Base-by-base conservation (phyloP, 441 rosid genomes). In the Gossypium trilobum region DNA sequence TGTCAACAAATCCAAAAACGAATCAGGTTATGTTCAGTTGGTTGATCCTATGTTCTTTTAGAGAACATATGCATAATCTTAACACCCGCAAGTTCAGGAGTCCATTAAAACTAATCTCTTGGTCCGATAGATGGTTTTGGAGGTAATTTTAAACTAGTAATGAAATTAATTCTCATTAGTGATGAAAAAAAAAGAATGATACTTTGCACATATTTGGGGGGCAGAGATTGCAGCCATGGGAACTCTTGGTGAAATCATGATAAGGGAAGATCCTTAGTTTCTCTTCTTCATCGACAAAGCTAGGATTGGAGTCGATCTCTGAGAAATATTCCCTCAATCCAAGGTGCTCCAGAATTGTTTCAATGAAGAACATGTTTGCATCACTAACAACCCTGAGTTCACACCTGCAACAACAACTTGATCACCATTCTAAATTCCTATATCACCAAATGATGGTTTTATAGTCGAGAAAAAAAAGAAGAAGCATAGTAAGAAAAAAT, bases 371-470 rank as follows among this genome's bases (percentile, higher is more conserved):
- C 79, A 70, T 33, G 74, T 93, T 93, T 0, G 98, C 97, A 57
- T 93, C 97, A 39, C 98, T 91, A 8, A 91, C 85, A 60, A 93
- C 86, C 82, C 89, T 89, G 83, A 91, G 72, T 62, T 89, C 89
- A 54, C 71, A 66, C 42, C 70, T 66, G 19, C 42, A 17, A 58
- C 17, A 48, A 6, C 22, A 36, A 42, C 29, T 65, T 6, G 20
- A 13, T 19, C 60, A 55, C 29, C 25, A 10, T 20, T 20, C 60
- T 55, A 20, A 55, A 10, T 55, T 55, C 13, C 13, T 55, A 20
- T 0, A 20, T 55, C 59, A 17, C 5, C 59, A 11, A 31, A 14
- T 17, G 4, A 20, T 9, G 5, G 14, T 50, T 19, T 14, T 8
- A 33, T 31, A 31, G 20, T 60, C 2, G 52, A 1, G 7, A 27